A percentile compares a stretch with the other conserved stretches of the same genome.
phyloP scores from a whole-genome alignment of 2,329 filamentous ascomycete species.

The Phialophora tarda region DNA sequence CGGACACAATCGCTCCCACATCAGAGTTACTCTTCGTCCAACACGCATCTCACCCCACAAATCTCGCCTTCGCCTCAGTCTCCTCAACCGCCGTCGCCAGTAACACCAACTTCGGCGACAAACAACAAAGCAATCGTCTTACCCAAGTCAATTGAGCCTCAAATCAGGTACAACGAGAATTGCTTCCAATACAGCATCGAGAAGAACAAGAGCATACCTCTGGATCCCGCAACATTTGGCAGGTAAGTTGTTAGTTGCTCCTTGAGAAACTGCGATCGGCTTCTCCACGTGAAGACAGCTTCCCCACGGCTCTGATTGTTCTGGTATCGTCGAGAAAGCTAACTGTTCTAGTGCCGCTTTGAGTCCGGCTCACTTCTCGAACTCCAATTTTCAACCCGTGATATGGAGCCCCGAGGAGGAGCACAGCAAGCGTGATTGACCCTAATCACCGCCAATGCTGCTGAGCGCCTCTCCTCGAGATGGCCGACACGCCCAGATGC shows the following conservation, averaged over 20 bases:
- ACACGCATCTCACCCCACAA: conserved; percentile 22
- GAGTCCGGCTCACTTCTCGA: conserved; percentile 55
- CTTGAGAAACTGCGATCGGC: neutral
- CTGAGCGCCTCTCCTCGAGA: neutral
- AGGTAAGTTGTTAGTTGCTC: conserved; percentile 21
- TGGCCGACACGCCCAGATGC: neutral
- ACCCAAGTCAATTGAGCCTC: conserved; percentile 21
- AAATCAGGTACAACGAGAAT: conserved; percentile 29
- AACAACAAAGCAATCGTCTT: neutral
- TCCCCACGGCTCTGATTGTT: neutral
- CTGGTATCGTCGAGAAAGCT: neutral
- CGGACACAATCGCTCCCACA: conserved; percentile 24
- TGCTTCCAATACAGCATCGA: conserved; percentile 26
- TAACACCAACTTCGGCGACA: conserved; percentile 18
- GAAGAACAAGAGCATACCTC: conserved; percentile 29
- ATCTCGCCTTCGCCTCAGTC: conserved; percentile 25
- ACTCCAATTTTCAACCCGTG: conserved; percentile 53
- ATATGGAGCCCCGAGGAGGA: conserved; percentile 52
- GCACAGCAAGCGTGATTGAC: conserved; percentile 30
- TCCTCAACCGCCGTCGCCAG: conserved; percentile 24
- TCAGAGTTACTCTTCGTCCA: conserved; percentile 20
- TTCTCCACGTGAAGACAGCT: neutral
- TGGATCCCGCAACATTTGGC: conserved; percentile 31
- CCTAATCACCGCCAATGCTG: neutral
- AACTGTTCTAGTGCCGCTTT: conserved; percentile 47